Percentiles rank a stretch among this genome's conserved stretches.
Evolutionary conservation across 139 green algal genomes (phyloP).

Genomic region (Chlamydomonas asymmetrica): DNA sequence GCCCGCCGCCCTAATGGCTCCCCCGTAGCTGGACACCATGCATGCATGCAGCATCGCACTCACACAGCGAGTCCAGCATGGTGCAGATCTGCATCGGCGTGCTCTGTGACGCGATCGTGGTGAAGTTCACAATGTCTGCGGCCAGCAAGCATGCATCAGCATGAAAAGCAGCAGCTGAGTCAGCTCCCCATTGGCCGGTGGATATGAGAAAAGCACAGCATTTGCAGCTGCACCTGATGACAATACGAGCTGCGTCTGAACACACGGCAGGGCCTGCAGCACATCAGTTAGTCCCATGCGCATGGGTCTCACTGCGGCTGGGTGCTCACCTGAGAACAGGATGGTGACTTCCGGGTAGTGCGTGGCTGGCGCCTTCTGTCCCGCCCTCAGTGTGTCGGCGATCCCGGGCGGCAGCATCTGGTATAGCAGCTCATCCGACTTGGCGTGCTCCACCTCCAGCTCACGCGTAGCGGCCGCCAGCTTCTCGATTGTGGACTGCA

Average conservation of each 20-base stretch:
- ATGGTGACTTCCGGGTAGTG: constrained; percentile 23
- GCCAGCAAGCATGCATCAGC: no score
- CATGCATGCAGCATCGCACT: no score
- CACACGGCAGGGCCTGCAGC: no score
- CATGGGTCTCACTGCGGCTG: no score
- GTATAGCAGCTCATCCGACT: constrained; percentile 50
- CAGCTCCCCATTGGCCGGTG: no score
- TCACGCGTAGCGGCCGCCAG: constrained; percentile 24
- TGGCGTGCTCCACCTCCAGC: constrained; percentile 44
- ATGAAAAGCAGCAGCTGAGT: no score
- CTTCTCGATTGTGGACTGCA: background rate
- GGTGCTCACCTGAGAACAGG: constrained; percentile 18
- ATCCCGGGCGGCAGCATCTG: constrained; percentile 43
- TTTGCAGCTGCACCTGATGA: no score
- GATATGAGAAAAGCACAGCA: no score
- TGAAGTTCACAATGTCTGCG: constrained; percentile 15
- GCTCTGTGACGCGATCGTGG: background rate
- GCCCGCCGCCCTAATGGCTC: no score
- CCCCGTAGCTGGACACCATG: no score
- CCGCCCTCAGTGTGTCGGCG: constrained; percentile 15
- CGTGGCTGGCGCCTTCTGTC: constrained; percentile 15
- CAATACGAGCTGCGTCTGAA: no score
- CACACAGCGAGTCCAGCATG: constrained; percentile 21
- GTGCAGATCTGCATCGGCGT: constrained; percentile 20
- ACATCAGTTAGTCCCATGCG: no score